These are phyloP conservation scores for Artemisia tridentata DNA, from an alignment of 129 eudicot genomes.

Conservation along the genomic window DNA sequence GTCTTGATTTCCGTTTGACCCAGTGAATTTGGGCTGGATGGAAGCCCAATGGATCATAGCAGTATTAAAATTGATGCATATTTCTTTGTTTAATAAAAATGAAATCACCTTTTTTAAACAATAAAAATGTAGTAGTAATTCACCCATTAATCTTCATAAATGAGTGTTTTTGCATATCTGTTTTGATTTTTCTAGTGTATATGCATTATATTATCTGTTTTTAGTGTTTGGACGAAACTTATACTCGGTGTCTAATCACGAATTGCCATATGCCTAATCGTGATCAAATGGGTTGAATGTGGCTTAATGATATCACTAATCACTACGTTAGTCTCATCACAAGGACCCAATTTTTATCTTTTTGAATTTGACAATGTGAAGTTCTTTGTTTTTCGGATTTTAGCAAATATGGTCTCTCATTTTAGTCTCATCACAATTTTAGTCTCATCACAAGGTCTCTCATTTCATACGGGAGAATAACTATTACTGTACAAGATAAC, in stretches of 20 bases:
- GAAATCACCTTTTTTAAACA: neutral
- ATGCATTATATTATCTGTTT: neutral
- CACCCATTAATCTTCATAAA: slow-evolving; percentile 16
- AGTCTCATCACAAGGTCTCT: too few species aligned
- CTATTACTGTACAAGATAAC: too few species aligned
- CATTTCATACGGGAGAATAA: too few species aligned
- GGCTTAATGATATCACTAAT: slow-evolving; percentile 10
- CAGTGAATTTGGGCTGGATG: neutral
- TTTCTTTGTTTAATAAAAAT: neutral
- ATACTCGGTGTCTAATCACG: too few species aligned
- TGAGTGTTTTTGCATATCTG: slow-evolving; percentile 44
- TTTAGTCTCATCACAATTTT: too few species aligned
- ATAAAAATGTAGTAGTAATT: neutral
- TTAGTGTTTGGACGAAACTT: neutral
- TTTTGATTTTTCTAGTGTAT: neutral
- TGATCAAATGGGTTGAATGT: slow-evolving; percentile 10
- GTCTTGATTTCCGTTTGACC: too few species aligned
- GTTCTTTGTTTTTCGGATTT: neutral
- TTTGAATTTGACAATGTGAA: neutral
- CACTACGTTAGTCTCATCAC: neutral
- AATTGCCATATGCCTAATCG: slow-evolving; percentile 19
- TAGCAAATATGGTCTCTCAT: neutral
- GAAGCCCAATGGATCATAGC: neutral
- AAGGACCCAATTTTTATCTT: neutral
- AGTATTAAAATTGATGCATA: neutral